phyloP scores from a whole-genome alignment of 768 basidiomycete genomes.

The Suillus weaverae region DNA sequence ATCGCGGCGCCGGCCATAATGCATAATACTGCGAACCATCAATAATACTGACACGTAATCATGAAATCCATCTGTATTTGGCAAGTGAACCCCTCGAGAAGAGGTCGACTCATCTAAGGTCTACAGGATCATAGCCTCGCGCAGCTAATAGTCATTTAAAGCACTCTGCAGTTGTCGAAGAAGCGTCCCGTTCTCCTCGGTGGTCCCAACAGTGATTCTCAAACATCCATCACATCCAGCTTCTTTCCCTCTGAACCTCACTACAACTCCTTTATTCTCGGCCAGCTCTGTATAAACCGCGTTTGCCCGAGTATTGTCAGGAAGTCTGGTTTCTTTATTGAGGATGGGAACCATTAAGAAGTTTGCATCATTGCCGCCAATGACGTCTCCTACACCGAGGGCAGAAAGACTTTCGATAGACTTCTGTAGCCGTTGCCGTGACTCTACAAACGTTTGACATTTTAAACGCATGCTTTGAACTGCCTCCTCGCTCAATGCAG shows the following conservation, averaged over 20 bases:
- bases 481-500: slow-evolving; percentile 71
- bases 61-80: not conserved
- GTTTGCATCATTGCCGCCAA: slow-evolving; percentile 89
- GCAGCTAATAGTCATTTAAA: slow-evolving; percentile 32
- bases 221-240: slow-evolving; percentile 84
- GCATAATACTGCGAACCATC: not conserved
- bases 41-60: slow-evolving; percentile 1
- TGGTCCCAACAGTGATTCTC: slow-evolving; percentile 86
- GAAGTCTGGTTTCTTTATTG: slow-evolving; percentile 35
- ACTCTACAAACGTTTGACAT: slow-evolving; percentile 53
- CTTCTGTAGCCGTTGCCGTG: slow-evolving; percentile 55
- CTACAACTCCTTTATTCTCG: slow-evolving; percentile 83
- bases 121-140: not conserved
- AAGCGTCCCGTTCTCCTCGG: slow-evolving; percentile 69
- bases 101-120: not conserved
- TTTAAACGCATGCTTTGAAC: slow-evolving; percentile 66
- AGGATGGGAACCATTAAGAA: slow-evolving; percentile 84
- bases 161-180: slow-evolving; percentile 55
- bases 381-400: slow-evolving; percentile 60
- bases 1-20: not conserved
- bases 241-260: slow-evolving; percentile 86
- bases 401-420: slow-evolving; percentile 47
- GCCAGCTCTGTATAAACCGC: slow-evolving; percentile 80
- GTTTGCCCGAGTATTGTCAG: slow-evolving; percentile 62
- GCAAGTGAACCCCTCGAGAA: not conserved